Evolutionary conservation across 352 stramenopile species (phyloP).

Genomic region (Pythium grandisporangium): DNA sequence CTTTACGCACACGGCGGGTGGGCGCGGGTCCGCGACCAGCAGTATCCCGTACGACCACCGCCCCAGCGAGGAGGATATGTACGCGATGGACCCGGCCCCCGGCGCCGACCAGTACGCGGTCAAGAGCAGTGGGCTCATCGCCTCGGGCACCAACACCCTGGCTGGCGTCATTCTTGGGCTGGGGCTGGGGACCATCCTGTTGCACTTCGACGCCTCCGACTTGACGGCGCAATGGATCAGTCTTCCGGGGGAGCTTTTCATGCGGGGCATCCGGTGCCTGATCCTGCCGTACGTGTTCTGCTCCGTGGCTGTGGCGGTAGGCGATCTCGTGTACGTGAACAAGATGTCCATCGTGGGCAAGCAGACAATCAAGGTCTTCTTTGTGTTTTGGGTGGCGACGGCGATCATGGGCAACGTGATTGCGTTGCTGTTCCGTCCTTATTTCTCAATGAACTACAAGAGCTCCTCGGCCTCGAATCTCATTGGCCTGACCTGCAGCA

Average conservation of each 20-base stretch:
- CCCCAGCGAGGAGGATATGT: no score
- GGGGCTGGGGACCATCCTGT: slow-evolving; percentile 35
- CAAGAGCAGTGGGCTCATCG: background rate
- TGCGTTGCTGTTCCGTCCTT: slow-evolving; percentile 39
- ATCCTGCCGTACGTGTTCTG: slow-evolving; percentile 80
- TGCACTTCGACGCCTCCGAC: slow-evolving; percentile 25
- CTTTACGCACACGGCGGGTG: no score
- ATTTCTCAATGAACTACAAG: slow-evolving; percentile 26
- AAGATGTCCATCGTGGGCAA: slow-evolving; percentile 61
- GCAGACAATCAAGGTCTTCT: slow-evolving; percentile 60
- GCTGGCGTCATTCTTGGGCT: slow-evolving; percentile 39
- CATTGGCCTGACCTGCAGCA: slow-evolving; percentile 39
- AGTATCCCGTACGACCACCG: no score
- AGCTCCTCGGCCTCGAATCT: slow-evolving; percentile 22
- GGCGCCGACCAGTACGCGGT: background rate
- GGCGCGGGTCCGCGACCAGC: no score
- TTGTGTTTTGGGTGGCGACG: slow-evolving; percentile 42
- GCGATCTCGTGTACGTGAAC: slow-evolving; percentile 65
- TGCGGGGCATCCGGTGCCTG: slow-evolving; percentile 62
- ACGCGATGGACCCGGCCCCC: no score
- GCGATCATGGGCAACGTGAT: slow-evolving; percentile 39
- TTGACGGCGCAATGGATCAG: slow-evolving; percentile 41
- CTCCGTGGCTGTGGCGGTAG: slow-evolving; percentile 61
- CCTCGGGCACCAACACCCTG: slow-evolving; percentile 47
- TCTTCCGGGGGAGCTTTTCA: slow-evolving; percentile 66